phyloP scores from a whole-genome alignment of 306 rosid species.

The Medicago truncatula region MtrunA17r5.0-ANR NC_053047.1:37804001-37804500 shows the following conservation, averaged over 20 bases:
- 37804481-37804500: too few relatives aligned
- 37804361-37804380: too few relatives aligned
- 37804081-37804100: conserved; percentile 15
- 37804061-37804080: background rate
- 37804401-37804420: too few relatives aligned
- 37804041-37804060: background rate
- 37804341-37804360: too few relatives aligned
- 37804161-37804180: conserved; percentile 47
- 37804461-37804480: too few relatives aligned
- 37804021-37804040: conserved; percentile 14
- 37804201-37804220: conserved; percentile 51
- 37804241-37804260: background rate
- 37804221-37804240: background rate
- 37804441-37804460: too few relatives aligned
- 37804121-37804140: conserved; percentile 42
- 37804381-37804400: too few relatives aligned
- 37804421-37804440: too few relatives aligned
- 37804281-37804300: too few relatives aligned
- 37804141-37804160: conserved; percentile 42
- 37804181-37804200: conserved; percentile 59
- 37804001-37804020: conserved; percentile 45
- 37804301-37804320: too few relatives aligned
- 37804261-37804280: too few relatives aligned
- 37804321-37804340: too few relatives aligned
- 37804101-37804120: conserved; percentile 43